phyloP scores from a whole-genome alignment of 805 yeast genomes.

The Lachancea sp. region DNA sequence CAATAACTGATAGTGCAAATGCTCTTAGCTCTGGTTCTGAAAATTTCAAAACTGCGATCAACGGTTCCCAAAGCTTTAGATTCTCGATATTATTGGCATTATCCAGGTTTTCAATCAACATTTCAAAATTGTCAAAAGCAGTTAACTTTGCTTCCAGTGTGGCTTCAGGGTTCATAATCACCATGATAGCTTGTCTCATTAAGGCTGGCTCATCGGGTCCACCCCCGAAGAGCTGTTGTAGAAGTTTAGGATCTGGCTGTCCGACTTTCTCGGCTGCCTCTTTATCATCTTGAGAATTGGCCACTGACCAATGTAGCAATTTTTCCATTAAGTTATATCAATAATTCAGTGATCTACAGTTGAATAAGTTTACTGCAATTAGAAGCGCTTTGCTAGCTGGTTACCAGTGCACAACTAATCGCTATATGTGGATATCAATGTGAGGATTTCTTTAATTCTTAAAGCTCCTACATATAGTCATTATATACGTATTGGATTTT shows the following conservation, averaged over 20 bases:
- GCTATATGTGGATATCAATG: no score
- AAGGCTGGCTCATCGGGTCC: constrained; percentile 83
- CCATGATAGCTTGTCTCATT: constrained; percentile 71
- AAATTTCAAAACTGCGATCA: constrained; percentile 48
- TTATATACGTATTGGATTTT: no score
- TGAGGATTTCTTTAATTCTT: no score
- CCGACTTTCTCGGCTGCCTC: constrained; percentile 60
- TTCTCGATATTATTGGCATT: constrained; percentile 90
- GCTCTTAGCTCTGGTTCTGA: constrained; percentile 43
- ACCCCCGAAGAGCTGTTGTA: constrained; percentile 71
- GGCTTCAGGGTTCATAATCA: constrained; percentile 52
- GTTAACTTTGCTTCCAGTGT: constrained; percentile 56
- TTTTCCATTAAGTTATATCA: constrained; percentile 71
- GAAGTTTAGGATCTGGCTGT: constrained; percentile 68
- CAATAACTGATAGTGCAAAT: constrained; percentile 67
- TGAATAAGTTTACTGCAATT: no score
- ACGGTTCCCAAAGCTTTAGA: constrained; percentile 70
- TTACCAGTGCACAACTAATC: no score
- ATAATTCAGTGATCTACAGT: no score
- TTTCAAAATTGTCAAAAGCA: constrained; percentile 87
- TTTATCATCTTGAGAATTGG: constrained; percentile 65
- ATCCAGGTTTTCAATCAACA: constrained; percentile 87
- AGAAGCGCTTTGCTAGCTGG: no score
- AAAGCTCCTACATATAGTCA: no score
- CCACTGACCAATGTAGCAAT: constrained; percentile 84